phyloP scores from a whole-genome alignment of 1,284 basidiomycete species.

The Ceratobasidium sp. region DNA sequence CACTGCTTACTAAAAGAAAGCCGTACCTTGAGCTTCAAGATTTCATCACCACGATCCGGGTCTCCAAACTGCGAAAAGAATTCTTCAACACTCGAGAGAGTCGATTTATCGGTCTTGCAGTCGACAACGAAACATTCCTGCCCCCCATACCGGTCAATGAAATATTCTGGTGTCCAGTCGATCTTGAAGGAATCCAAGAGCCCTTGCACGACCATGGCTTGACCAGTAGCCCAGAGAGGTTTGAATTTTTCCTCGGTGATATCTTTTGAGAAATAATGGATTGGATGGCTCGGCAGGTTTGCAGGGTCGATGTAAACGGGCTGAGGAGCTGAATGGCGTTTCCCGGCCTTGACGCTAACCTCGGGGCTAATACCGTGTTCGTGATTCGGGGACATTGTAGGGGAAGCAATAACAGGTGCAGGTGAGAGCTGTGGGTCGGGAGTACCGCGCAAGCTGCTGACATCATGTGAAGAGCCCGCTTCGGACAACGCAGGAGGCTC shows the following conservation, averaged over 20 bases:
- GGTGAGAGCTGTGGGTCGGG: slow-evolving; percentile 32
- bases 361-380: slow-evolving; percentile 8
- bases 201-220: slow-evolving; percentile 77
- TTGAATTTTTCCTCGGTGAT: slow-evolving; percentile 71
- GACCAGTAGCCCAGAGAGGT: slow-evolving; percentile 72
- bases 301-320: slow-evolving; percentile 53
- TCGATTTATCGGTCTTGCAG: slow-evolving; percentile 74
- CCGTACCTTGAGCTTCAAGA: slow-evolving; percentile 83
- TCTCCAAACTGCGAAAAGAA: slow-evolving; percentile 86
- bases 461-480: slow-evolving; percentile 37
- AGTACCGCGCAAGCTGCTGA: slow-evolving; percentile 43
- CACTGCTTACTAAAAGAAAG: slow-evolving; percentile 20
- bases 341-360: background rate
- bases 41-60: slow-evolving; percentile 59
- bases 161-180: slow-evolving; percentile 83
- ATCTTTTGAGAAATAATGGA: slow-evolving; percentile 58
- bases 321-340: slow-evolving; percentile 54
- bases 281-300: slow-evolving; percentile 46
- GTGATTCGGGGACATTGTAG: slow-evolving; percentile 33
- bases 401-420: slow-evolving; percentile 19
- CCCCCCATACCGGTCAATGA: slow-evolving; percentile 71
- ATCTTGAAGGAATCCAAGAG: slow-evolving; percentile 67
- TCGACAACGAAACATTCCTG: slow-evolving; percentile 79
- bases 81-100: slow-evolving; percentile 68
- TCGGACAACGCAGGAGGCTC: slow-evolving; percentile 31